Conservation (phyloP, 2,329 filamentous ascomycete species). For the Trichoderma breve region DNA sequence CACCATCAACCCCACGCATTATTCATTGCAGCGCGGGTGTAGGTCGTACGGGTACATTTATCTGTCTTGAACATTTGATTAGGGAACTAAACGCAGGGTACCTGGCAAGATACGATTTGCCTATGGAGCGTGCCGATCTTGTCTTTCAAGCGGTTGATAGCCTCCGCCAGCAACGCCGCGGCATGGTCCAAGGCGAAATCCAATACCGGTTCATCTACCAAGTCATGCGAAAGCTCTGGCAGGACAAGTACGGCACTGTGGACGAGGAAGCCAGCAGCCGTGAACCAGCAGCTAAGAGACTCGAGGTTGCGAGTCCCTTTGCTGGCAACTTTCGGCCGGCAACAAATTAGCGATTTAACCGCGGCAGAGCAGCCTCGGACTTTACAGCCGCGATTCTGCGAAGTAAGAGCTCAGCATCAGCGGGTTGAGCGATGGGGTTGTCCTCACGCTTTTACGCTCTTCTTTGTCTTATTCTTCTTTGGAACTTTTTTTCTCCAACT, state of each 20-base stretch:
- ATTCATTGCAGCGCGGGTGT: constrained; percentile 90
- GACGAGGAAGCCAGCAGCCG: constrained; percentile 35
- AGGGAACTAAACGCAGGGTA: constrained; percentile 75
- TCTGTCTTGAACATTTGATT: constrained; percentile 88
- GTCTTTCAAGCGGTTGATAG: constrained; percentile 76
- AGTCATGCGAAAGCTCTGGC: constrained; percentile 72
- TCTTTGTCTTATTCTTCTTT: background rate
- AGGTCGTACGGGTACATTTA: constrained; percentile 91
- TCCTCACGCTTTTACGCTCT: background rate
- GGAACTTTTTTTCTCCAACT: background rate
- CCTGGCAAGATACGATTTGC: constrained; percentile 49
- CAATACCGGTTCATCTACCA: constrained; percentile 90
- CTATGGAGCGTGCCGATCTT: constrained; percentile 52
- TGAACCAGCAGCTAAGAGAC: constrained; percentile 53
- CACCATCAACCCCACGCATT: constrained; percentile 65
- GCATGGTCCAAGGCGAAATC: constrained; percentile 88
- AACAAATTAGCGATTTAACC: constrained; percentile 19
- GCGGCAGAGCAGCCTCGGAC: constrained; percentile 3
- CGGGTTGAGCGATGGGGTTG: constrained; percentile 12
- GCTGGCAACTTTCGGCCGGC: background rate
- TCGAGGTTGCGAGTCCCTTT: constrained; percentile 50
- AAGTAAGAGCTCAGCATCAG: constrained; percentile 14
- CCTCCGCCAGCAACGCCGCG: constrained; percentile 82
- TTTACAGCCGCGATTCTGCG: constrained; percentile 12
- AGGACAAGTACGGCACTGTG: constrained; percentile 56